Conservation (phyloP, 2,329 filamentous ascomycete species). For the Cadophora sp. region DNA sequence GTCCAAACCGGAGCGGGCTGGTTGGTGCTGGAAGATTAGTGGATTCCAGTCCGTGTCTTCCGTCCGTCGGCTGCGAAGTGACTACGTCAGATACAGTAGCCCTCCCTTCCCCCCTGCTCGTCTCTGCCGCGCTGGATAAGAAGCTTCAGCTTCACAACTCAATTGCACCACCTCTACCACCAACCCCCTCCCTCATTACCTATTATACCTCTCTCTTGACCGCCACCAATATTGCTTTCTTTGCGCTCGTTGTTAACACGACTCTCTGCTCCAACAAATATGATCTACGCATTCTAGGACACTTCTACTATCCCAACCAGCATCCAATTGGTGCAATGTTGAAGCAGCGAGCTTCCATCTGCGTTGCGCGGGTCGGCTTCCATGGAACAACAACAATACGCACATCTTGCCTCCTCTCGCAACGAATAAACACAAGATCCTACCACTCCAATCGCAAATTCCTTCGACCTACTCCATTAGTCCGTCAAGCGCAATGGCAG, state of each 20-base stretch:
- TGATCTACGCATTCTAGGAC: conserved; percentile 19
- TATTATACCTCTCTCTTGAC: no score
- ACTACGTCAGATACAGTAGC: conserved; percentile 18
- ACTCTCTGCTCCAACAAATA: conserved; percentile 2
- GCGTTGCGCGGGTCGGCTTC: conserved; percentile 31
- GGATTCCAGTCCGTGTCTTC: background rate
- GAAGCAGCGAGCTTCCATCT: conserved; percentile 33
- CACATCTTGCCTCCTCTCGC: conserved; percentile 17
- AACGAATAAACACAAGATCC: conserved; percentile 18
- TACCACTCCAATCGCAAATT: conserved; percentile 20
- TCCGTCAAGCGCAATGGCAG: conserved; percentile 25
- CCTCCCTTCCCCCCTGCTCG: background rate
- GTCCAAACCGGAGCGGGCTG: background rate
- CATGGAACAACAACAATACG: conserved; percentile 19
- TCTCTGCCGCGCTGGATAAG: background rate
- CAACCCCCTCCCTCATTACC: background rate
- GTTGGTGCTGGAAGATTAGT: background rate
- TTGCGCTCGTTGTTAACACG: conserved; percentile 5
- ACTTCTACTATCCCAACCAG: background rate
- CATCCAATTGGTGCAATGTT: conserved; percentile 35
- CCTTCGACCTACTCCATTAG: conserved; percentile 11
- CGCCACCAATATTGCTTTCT: background rate
- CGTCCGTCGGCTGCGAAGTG: background rate
- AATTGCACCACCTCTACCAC: background rate
- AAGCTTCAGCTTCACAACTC: background rate